phyloP scores from a whole-genome alignment of 1,284 basidiomycete species.

The Malassezia restricta region DNA sequence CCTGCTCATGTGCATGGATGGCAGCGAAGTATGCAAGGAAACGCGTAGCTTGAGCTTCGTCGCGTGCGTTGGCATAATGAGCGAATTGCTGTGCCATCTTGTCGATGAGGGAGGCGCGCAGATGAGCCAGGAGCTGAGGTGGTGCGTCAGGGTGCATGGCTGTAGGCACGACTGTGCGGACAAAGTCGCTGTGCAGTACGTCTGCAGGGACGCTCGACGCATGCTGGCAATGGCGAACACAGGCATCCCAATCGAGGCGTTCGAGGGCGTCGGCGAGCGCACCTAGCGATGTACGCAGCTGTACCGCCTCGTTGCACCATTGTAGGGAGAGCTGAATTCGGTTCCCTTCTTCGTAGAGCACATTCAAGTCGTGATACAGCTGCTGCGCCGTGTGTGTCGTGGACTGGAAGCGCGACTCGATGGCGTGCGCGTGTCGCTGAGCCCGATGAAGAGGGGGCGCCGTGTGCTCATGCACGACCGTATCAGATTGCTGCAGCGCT shows the following conservation, averaged over 20 bases:
- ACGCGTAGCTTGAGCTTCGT: conserved; percentile 63
- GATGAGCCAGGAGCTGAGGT: conserved; percentile 62
- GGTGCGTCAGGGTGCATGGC: conserved; percentile 75
- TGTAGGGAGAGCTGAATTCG: conserved; percentile 72
- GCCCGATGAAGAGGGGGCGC: conserved; percentile 58
- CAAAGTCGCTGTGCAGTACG: conserved; percentile 71
- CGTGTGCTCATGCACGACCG: conserved; percentile 47
- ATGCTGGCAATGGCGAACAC: conserved; percentile 73
- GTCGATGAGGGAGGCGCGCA: conserved; percentile 62
- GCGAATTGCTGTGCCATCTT: conserved; percentile 70
- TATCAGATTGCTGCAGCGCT: background rate
- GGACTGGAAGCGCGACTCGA: conserved; percentile 55
- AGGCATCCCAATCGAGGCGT: conserved; percentile 83
- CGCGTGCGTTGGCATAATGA: conserved; percentile 62
- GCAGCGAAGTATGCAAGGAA: conserved; percentile 95
- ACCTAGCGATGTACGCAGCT: conserved; percentile 75
- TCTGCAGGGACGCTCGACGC: conserved; percentile 71
- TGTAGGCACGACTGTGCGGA: conserved; percentile 76
- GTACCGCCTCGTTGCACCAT: conserved; percentile 71
- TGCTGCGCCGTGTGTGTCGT: conserved; percentile 74
- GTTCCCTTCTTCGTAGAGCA: conserved; percentile 78
- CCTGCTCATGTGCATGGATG: conserved; percentile 68
- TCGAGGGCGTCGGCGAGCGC: conserved; percentile 68
- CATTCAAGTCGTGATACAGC: conserved; percentile 73
- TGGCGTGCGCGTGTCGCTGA: conserved; percentile 54